Evolutionary conservation across 768 basidiomycete genomes (phyloP), one percentile per base, ranked within the genome.

Genomic region (Heimioporus sp.): DNA sequence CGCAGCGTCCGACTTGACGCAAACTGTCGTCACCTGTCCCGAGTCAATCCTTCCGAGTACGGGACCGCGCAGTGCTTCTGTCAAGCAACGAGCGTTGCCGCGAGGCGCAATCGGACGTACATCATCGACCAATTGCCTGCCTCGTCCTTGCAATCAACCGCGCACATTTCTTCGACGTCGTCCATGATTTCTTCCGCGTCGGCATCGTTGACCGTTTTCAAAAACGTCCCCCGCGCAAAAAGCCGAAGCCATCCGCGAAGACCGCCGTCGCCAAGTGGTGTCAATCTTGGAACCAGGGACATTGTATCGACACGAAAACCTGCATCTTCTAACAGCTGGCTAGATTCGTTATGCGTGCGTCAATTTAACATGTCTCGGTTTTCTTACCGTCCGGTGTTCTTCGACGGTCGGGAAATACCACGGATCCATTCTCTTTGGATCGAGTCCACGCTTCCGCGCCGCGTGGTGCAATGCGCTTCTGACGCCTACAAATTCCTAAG

Each of bases 341-440:
- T 20, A 6, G 35, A 47, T 36, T 43, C 28, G 43, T 54, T 36
- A 38, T 55, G 39, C 37, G 32, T 54, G 40, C 38, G 31, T 46
- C 41, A 36, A 51, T 28, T 20, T 46, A 35, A 41, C 13, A n/a
- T 19, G 19, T 37, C 21, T 31, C 10, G 36, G 19, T 28, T 38
- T 12, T 53, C 72, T 51, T 61, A 85, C 84, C 65, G 74, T 72
- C 42, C 66, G 69, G 65, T 93, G 92, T 52, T 87, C 82, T 28
- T 80, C 76, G 11, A 76, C 75, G 0, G 85, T 85, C 5, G 92
- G 92, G 63, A 91, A 92, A 71, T 82, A 91, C 90, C 90, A 93
- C 0, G 92, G 92, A 62, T 94, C 91, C 39, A 82, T 64, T 11
- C 67, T 60, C 10, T 69, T 67, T 10, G 90, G 80, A 65, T 90